Conservation (phyloP, 345 rosid species). For the Excoecaria cochinchinensis region DNA sequence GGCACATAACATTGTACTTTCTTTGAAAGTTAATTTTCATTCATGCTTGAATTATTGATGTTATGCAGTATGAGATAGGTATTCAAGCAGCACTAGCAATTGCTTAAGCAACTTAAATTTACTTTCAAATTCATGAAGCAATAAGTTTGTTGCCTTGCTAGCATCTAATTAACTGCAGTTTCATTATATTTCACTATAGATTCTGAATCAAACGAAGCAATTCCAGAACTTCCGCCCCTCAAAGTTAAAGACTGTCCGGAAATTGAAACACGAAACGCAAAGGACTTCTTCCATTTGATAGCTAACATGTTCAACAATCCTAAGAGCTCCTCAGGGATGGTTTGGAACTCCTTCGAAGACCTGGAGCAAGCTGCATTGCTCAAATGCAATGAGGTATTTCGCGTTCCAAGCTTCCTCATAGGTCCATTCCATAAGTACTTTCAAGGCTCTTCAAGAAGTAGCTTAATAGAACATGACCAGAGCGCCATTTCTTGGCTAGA, state of each 20-base stretch:
- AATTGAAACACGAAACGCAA: slow-evolving; percentile 20
- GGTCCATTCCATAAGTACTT: slow-evolving; percentile 43
- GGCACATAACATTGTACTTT: no score
- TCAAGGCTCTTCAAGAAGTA: slow-evolving; percentile 20
- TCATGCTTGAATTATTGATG: no score
- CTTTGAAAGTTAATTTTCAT: no score
- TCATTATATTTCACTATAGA: slow-evolving; percentile 19
- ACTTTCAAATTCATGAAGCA: no score
- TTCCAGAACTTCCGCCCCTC: slow-evolving; percentile 41
- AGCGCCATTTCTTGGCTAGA: slow-evolving; percentile 44
- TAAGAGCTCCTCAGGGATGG: slow-evolving; percentile 32
- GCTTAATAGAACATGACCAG: slow-evolving; percentile 34
- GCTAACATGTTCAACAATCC: slow-evolving; percentile 20
- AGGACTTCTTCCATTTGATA: slow-evolving; percentile 10
- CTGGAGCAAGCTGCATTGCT: slow-evolving; percentile 28
- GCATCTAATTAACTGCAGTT: background rate
- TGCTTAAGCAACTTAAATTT: no score
- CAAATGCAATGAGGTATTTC: slow-evolving; percentile 5
- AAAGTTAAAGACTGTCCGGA: slow-evolving; percentile 46
- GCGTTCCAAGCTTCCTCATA: slow-evolving; percentile 25
- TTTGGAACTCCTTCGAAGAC: slow-evolving; percentile 31
- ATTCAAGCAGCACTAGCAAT: no score
- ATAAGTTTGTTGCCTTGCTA: no score
- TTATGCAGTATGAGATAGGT: no score
- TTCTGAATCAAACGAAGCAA: slow-evolving; percentile 32